Evolutionary conservation across 73 alveolate species (phyloP), one percentile per base, ranked within the genome.

Genomic region (Blepharisma stoltei): DNA sequence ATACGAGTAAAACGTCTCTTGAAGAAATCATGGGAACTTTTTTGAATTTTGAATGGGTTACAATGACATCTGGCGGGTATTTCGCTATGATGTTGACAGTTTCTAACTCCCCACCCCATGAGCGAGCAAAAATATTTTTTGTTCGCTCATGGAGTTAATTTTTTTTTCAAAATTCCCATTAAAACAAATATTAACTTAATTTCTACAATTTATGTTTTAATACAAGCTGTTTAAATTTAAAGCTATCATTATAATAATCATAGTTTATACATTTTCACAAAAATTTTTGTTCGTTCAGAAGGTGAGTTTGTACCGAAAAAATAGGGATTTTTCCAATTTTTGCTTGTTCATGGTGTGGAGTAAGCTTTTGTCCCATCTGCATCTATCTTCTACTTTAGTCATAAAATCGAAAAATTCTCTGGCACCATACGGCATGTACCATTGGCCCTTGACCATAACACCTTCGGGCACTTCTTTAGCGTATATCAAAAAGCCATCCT

Each of bases 321-420:
- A n/a, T n/a, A n/a, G n/a, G n/a, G n/a, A n/a, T n/a, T n/a, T n/a
- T n/a, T n/a, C n/a, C n/a, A n/a, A n/a, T n/a, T n/a, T n/a, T n/a
- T n/a, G n/a, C n/a, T n/a, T n/a, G n/a, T n/a, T n/a, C n/a, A n/a
- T n/a, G n/a, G n/a, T n/a, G n/a, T n/a, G n/a, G n/a, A n/a, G n/a
- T n/a, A n/a, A n/a, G 23, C 23, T 60, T 25, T 60, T 38, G 23
- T 60, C 73, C 73, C 73, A 60, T 14, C 38, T n/a, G 18, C 23
- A 14, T 60, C 73, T 60, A 5, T 18, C 46, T 38, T 60, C 23
- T 11, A 60, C 45, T 14, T 60, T 38, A 1, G 14, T 14, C 37
- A 60, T 20, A 14, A 60, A 25, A 9, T 60, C 73, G 45, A 60
- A 14, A 60, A 60, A 18, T 25, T 60, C 73, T 14, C 23, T 25